Evolutionary conservation across 1,284 basidiomycete genomes (phyloP), one percentile per base, ranked within the genome.

Genomic region (Hemileia vastatrix): DNA sequence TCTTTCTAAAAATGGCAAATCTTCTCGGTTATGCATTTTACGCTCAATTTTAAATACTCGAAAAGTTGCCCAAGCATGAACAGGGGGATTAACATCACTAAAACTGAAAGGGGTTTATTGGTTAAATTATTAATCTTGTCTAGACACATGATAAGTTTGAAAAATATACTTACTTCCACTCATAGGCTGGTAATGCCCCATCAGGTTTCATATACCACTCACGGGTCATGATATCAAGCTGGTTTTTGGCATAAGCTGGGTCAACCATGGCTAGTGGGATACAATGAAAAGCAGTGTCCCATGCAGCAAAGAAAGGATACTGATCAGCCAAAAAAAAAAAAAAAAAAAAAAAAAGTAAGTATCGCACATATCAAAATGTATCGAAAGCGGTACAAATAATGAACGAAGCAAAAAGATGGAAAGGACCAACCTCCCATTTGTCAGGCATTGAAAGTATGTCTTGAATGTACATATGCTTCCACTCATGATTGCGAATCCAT

Each of bases 131-230:
- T 33, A 23, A 11, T 43, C 27, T 53, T 27, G 40, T n/a, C 49
- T 57, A 48, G 44, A 55, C 18, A 43, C 9, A n/a, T 18, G 18
- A 36, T 31, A 3, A 15, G n/a, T 9, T 4, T 21, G 21, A 15
- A 50, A 58, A 31, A 19, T 19, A 48, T 40, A 86, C 84, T 71
- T 95, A 97, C 77, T 97, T 97, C 94, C 94, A 98, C 76, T 98
- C 94, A 76, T 98, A 98, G 0, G 94, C 94, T 3, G 94, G 94
- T 54, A 98, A 86, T 69, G 94, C 92, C 45, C 94, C 94, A 75
- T 97, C 94, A 1, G 94, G 94, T 77, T 95, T 95, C 82, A 83
- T 83, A 78, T 98, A 98, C 94, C 94, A 98, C 77, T 98, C 94
- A 63, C 94, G 83, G 1, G 94, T 97, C 72, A 98, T 83, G 63